Percentiles rank a stretch among this genome's conserved stretches.
These are phyloP conservation scores for Fistulifera solaris DNA, from an alignment of 108 stramenopile species.

Conservation along the genomic window DNA sequence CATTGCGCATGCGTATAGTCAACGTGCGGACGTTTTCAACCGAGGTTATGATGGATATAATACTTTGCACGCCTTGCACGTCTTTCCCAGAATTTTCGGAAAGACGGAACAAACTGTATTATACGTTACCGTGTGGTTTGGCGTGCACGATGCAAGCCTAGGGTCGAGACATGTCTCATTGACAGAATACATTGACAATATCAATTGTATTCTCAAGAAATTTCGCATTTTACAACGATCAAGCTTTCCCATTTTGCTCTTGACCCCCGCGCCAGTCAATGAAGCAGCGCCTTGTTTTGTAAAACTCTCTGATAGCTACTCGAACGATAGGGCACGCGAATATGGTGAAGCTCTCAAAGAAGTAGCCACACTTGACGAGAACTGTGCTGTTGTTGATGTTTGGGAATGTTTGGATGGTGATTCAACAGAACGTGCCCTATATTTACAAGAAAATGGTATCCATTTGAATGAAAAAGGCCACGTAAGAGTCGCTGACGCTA, in stretches of 20 bases:
- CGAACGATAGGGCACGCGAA: constrained; percentile 15
- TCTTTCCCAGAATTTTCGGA: constrained; percentile 29
- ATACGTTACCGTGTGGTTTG: not conserved
- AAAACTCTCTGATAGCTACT: not conserved
- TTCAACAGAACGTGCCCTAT: constrained; percentile 11
- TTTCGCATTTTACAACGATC: constrained; percentile 10
- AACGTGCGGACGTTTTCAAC: constrained; percentile 60
- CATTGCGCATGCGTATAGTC: constrained; percentile 34
- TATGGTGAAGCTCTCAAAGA: constrained; percentile 37
- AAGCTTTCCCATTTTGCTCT: constrained; percentile 38
- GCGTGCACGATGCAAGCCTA: constrained; percentile 32
- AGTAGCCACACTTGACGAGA: constrained; percentile 17
- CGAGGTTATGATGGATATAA: constrained; percentile 74
- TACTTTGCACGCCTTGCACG: constrained; percentile 33
- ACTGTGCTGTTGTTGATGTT: constrained; percentile 38
- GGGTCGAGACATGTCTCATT: constrained; percentile 53
- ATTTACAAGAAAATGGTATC: constrained; percentile 51
- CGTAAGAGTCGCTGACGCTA: constrained; percentile 32
- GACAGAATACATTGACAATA: constrained; percentile 37
- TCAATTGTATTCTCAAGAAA: constrained; percentile 28
- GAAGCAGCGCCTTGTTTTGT: constrained; percentile 5
- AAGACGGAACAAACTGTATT: not conserved
- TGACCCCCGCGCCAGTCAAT: constrained; percentile 66
- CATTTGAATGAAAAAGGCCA: constrained; percentile 58
- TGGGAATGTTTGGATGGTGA: constrained; percentile 41